Percentiles rank a stretch among this genome's conserved stretches.
phyloP scores from a whole-genome alignment of 164 flowering plant species.

The Cinnamomum micranthum region DNA sequence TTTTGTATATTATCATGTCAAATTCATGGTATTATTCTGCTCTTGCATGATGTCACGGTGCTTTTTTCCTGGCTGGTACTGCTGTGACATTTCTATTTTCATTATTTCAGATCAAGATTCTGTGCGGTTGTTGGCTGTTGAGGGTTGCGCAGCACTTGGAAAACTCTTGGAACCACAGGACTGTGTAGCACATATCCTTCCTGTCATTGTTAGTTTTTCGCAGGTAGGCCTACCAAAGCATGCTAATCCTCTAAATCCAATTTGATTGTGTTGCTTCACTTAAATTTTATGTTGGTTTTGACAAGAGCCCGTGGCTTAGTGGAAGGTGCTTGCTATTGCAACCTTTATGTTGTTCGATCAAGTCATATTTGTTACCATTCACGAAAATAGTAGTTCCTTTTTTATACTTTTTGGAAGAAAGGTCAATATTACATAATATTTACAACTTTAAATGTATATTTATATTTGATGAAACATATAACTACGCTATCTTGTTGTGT shows the following conservation, averaged over 20 bases:
- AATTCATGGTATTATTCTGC: background rate
- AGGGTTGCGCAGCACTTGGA: constrained; percentile 98
- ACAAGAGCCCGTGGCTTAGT: too few species aligned
- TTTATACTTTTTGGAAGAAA: too few species aligned
- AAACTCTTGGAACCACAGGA: constrained; percentile 94
- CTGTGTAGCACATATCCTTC: constrained; percentile 91
- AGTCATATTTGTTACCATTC: too few species aligned
- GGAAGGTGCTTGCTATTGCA: too few species aligned
- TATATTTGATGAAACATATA: background rate
- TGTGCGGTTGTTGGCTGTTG: constrained; percentile 95
- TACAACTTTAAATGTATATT: background rate
- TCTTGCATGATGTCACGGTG: background rate
- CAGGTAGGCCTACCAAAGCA: constrained; percentile 52
- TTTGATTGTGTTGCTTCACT: background rate
- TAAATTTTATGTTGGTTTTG: too few species aligned
- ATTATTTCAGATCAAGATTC: constrained; percentile 85
- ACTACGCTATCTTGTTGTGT: background rate
- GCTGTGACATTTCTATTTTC: background rate
- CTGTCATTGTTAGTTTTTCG: constrained; percentile 89
- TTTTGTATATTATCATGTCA: too few species aligned
- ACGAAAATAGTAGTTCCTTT: too few species aligned
- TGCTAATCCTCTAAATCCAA: background rate
- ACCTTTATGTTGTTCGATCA: too few species aligned
- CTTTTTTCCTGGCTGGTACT: background rate
- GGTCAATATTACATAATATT: too few species aligned